Base-by-base conservation (phyloP, 352 stramenopile species). In the Sclerospora graminicola region DNA sequence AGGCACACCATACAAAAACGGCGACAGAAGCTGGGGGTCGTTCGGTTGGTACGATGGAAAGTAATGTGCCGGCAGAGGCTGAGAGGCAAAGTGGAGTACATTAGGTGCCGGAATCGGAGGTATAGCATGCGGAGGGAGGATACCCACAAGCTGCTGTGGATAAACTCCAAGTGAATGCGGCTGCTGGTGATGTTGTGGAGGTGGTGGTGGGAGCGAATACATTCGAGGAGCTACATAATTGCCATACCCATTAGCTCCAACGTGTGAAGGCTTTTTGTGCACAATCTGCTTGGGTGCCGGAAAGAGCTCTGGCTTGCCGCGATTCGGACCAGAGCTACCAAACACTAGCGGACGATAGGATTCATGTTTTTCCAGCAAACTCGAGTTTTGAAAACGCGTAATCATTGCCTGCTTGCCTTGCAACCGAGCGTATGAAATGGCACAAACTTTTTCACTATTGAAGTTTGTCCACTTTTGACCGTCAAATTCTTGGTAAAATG, bases 361-460 rank as follows among this genome's bases (percentile, higher is more conserved):
- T 24, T 94, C 82, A 55, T 96, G 84, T 55, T 97, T 96, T 13
- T 96, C 84, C 15, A 97, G 63, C 35, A 97, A 56, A 57, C 75
- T 95, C 41, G 94, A 98, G 56, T 99, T 99, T 66, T 98, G 92
- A 76, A 99, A 99, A 41, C 95, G 88, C 42, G 94, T 89, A 50
- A 99, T 89, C 94, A 99, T 99, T 8, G 94, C 90, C 28, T 94
- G 76, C 52, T 98, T 98, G 37, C 96, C 95, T 37, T 96, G 85
- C 52, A 99, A 95, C 6, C 96, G 75, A 23, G 96, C 97, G 59
- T 99, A 99, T 5, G 94, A 97, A 47, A 99, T 98, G 44, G 95
- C 93, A 39, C 81, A 93, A 29, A 99, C 96, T 69, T 99, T 99
- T 52, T 98, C 96, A 60, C 89, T 98, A 57, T 99, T 99, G 59